These are phyloP conservation scores for Penicillium fuscoglaucum DNA, from an alignment of 2,329 filamentous ascomycete genomes.

Conservation along the genomic window DNA sequence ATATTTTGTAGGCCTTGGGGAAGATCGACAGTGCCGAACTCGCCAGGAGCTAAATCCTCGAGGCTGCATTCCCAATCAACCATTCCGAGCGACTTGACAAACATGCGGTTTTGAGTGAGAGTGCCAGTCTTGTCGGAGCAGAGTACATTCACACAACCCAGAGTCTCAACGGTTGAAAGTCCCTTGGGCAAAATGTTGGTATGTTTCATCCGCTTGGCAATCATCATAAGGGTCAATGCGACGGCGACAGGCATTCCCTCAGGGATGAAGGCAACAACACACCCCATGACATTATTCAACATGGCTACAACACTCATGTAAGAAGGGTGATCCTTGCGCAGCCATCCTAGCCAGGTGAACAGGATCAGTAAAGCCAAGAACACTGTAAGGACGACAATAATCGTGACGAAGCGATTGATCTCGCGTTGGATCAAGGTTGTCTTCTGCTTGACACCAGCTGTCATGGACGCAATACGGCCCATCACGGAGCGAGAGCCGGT, in stretches of 20 bases:
- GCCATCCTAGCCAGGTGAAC: conserved; percentile 64
- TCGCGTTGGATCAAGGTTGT: conserved; percentile 71
- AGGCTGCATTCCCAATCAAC: conserved; percentile 27
- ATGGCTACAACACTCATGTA: conserved; percentile 73
- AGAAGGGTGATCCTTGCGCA: conserved; percentile 62
- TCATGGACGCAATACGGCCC: conserved; percentile 72
- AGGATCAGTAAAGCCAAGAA: conserved; percentile 57
- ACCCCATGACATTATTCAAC: conserved; percentile 71
- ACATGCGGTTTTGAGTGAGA: conserved; percentile 66
- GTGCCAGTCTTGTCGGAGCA: conserved; percentile 76
- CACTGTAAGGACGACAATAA: conserved; percentile 69
- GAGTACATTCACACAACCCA: conserved; percentile 72
- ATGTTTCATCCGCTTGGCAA: conserved; percentile 72
- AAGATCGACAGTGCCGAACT: conserved; percentile 16
- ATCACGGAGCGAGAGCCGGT: conserved; percentile 74
- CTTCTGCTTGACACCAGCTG: conserved; percentile 67
- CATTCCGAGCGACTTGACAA: conserved; percentile 48
- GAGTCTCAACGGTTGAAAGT: conserved; percentile 74
- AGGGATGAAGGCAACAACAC: conserved; percentile 76
- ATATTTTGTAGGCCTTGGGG: conserved; percentile 57
- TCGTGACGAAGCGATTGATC: conserved; percentile 68
- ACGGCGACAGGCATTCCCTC: conserved; percentile 72
- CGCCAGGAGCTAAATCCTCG: conserved; percentile 17
- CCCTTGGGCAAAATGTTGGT: conserved; percentile 79
- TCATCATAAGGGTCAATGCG: conserved; percentile 71